Evolutionary conservation across 768 basidiomycete genomes (phyloP).

Genomic region (Trametes cubensis): DNA sequence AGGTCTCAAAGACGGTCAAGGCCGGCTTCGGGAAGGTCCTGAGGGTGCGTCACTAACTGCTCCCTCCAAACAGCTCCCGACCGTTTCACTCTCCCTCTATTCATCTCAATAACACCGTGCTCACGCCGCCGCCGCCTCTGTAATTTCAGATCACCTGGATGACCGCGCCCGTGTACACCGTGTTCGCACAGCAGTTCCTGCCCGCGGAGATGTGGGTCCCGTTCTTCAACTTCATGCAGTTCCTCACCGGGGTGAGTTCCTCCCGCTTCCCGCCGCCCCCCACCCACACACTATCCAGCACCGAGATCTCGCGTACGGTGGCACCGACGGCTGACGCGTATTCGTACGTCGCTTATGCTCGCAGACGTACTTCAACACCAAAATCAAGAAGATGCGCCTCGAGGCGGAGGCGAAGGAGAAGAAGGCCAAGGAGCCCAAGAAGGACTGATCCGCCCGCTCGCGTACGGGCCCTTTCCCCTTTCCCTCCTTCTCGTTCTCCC

Average conservation of each 20-base stretch:
- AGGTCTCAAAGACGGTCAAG: slow-evolving; percentile 68
- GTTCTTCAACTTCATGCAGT: slow-evolving; percentile 81
- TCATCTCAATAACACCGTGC: background rate
- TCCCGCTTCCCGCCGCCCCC: background rate
- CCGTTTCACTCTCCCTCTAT: background rate
- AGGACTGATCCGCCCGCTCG: slow-evolving; percentile 26
- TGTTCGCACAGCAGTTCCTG: slow-evolving; percentile 78
- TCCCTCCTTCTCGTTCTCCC: background rate
- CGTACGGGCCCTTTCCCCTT: background rate
- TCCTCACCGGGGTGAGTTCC: slow-evolving; percentile 69
- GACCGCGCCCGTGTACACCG: slow-evolving; percentile 72
- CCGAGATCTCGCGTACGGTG: too few relatives aligned
- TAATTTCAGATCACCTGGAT: slow-evolving; percentile 71
- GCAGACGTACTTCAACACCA: slow-evolving; percentile 75
- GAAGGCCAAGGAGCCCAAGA: slow-evolving; percentile 45
- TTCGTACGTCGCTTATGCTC: background rate
- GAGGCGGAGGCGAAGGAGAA: slow-evolving; percentile 49
- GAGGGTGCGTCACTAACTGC: slow-evolving; percentile 47
- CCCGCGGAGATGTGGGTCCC: slow-evolving; percentile 88
- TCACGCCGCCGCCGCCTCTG: background rate
- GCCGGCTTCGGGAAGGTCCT: slow-evolving; percentile 75
- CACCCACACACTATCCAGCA: too few relatives aligned
- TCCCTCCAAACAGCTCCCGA: too few relatives aligned
- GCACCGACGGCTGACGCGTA: slow-evolving; percentile 11
- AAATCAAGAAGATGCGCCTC: slow-evolving; percentile 63